phyloP scores from a whole-genome alignment of 208 protist species.

The Vickermania spadyakhi region DNA sequence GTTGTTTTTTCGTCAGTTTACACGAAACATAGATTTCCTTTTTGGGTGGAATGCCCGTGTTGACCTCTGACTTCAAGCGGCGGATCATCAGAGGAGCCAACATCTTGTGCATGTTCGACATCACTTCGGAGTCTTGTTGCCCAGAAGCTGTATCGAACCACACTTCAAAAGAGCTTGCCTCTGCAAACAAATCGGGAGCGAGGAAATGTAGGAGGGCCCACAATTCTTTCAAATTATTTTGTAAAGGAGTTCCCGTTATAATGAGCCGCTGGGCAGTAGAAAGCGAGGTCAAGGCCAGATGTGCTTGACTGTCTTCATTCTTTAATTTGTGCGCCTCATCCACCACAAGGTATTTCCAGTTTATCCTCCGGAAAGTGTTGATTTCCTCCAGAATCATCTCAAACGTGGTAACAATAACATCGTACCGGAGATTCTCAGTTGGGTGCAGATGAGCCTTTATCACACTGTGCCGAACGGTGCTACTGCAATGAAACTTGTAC shows the following conservation, averaged over 20 bases:
- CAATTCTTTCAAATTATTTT: conserved; percentile 97
- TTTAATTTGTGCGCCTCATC: conserved; percentile 99
- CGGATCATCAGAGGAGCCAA: conserved; percentile 95
- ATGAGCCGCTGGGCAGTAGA: conserved; percentile 89
- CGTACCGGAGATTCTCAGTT: conserved; percentile 47
- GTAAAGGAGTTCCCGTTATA: conserved; percentile 97
- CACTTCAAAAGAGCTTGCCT: conserved; percentile 78
- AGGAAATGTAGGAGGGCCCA: conserved; percentile 95
- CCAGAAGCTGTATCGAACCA: conserved; percentile 91
- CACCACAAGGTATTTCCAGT: conserved; percentile 96
- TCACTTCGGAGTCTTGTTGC: conserved; percentile 68
- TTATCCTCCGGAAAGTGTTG: conserved; percentile 78
- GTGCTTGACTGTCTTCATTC: conserved; percentile 76
- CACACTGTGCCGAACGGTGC: conserved; percentile 83
- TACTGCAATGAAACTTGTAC: conserved; percentile 92
- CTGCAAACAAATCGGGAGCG: conserved; percentile 84
- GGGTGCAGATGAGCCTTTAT: conserved; percentile 58
- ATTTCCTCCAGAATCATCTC: conserved; percentile 94
- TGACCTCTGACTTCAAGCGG: conserved; percentile 95
- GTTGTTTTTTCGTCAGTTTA: conserved; percentile 90
- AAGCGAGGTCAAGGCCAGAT: conserved; percentile 60
- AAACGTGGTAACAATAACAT: conserved; percentile 96
- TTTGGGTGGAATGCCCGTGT: conserved; percentile 95
- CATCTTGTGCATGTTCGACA: conserved; percentile 85
- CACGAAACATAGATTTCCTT: conserved; percentile 96